These are phyloP conservation scores for Nicotiana attenuata DNA, from an alignment of 257 asterid genomes.

Conservation along the genomic window DNA sequence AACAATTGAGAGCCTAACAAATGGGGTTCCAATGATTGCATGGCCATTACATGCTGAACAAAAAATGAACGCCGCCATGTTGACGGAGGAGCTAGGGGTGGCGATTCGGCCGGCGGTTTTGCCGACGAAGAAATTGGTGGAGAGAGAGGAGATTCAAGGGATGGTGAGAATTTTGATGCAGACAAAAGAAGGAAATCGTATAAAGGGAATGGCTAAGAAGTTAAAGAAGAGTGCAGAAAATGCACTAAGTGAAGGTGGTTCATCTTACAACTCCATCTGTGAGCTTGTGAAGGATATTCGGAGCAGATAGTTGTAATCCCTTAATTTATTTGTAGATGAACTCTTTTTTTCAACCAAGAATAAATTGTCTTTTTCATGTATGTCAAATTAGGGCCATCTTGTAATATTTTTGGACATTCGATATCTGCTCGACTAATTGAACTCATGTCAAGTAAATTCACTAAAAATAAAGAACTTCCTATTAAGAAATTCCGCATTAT, in stretches of 20 bases:
- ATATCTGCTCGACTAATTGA: too few relatives aligned
- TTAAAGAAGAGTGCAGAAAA: neutral
- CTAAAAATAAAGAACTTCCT: too few relatives aligned
- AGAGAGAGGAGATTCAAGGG: neutral
- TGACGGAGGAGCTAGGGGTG: neutral
- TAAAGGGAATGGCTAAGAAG: neutral
- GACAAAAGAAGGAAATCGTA: neutral
- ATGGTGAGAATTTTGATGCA: neutral
- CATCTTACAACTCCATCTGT: conserved; percentile 16
- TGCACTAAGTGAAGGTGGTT: conserved; percentile 8
- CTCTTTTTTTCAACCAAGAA: neutral
- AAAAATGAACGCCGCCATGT: neutral
- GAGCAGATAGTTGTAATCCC: neutral
- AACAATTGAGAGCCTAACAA: neutral
- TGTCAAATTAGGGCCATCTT: neutral
- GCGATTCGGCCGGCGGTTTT: neutral
- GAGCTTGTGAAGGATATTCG: neutral
- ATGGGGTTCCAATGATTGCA: neutral
- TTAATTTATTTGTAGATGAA: too few relatives aligned
- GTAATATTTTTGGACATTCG: too few relatives aligned
- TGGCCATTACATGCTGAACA: conserved; percentile 3
- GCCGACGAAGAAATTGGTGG: neutral
- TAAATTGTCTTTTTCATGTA: neutral
- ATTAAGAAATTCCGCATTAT: too few relatives aligned
- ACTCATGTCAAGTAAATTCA: too few relatives aligned